Evolutionary conservation across 805 yeast species (phyloP).

Genomic region (Yarrowia osloensis): DNA sequence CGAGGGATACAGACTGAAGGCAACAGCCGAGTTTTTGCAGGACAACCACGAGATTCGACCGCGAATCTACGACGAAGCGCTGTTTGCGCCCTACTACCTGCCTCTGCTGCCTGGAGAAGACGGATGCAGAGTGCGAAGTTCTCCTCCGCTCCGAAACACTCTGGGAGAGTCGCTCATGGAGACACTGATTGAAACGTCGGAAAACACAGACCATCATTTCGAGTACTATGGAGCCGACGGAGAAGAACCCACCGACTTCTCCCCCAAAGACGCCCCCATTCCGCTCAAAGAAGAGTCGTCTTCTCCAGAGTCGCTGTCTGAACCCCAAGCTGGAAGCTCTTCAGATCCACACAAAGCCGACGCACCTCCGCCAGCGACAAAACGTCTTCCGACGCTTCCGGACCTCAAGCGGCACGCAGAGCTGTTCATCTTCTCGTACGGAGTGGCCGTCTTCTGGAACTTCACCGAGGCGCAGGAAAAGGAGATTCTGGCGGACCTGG

Average conservation of each 20-base stretch:
- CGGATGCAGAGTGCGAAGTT: slow-evolving; percentile 43
- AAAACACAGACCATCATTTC: slow-evolving; percentile 86
- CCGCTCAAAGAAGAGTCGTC: neutral
- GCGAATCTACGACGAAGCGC: slow-evolving; percentile 85
- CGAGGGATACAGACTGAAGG: slow-evolving; percentile 70
- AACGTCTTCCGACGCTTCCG: slow-evolving; percentile 9
- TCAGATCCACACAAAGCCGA: neutral
- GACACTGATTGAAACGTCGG: slow-evolving; percentile 72
- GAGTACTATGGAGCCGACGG: slow-evolving; percentile 54
- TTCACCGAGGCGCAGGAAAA: slow-evolving; percentile 90
- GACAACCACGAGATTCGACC: slow-evolving; percentile 81
- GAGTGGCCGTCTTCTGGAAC: slow-evolving; percentile 98
- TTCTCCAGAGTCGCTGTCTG: neutral
- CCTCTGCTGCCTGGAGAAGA: slow-evolving; percentile 81
- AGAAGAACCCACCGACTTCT: slow-evolving; percentile 21
- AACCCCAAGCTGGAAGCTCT: neutral
- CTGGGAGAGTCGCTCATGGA: slow-evolving; percentile 59
- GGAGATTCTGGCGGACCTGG: slow-evolving; percentile 87
- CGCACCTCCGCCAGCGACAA: neutral
- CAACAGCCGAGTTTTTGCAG: slow-evolving; percentile 63
- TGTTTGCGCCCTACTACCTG: slow-evolving; percentile 83
- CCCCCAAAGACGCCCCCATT: slow-evolving; percentile 21
- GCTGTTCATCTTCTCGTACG: slow-evolving; percentile 84
- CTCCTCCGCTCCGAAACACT: slow-evolving; percentile 38
- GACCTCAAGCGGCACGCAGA: slow-evolving; percentile 64